Evolutionary conservation across 106 monocot species (phyloP), one percentile per base, ranked within the genome.

Genomic region (Amphibolis antarctica): DNA sequence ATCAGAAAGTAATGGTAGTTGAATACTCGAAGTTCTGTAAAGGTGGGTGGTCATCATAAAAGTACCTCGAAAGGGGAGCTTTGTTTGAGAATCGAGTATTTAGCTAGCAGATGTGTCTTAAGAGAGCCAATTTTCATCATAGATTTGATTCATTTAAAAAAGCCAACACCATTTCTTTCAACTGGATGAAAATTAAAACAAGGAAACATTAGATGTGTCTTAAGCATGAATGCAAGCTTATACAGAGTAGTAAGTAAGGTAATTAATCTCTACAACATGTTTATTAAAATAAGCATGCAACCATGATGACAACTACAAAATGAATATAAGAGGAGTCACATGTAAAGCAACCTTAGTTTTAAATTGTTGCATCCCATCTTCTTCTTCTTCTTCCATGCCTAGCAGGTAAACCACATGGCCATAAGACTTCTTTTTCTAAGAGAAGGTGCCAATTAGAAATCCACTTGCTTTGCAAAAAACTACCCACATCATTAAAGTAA

Each of bases 91-190:
- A n/a, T n/a, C n/a, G n/a, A n/a, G n/a, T n/a, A n/a, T n/a, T n/a
- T n/a, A n/a, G n/a, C n/a, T n/a, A n/a, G n/a, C n/a, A n/a, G n/a
- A n/a, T n/a, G n/a, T n/a, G n/a, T n/a, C n/a, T n/a, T n/a, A n/a
- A n/a, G n/a, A n/a, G n/a, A n/a, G n/a, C n/a, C n/a, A n/a, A n/a
- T n/a, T n/a, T n/a, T n/a, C n/a, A n/a, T n/a, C 5, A 19, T 28
- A 96, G 59, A 55, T 96, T 83, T 64, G 89, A 96, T 67, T 96
- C 96, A 48, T 76, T 82, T 0, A 86, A 58, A 27, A 96, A 75
- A 53, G 96, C 96, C 53, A 84, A 17, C 9, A 96, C 96, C 96
- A 96, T 89, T 66, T 96, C 96, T 65, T 86, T 86, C 71, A 96
- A 66, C 89, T 94, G 79, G 44, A 14, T 5, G 58, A 36, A 61